Percentiles rank a stretch among this genome's conserved stretches.
Conservation (phyloP, 441 rosid genomes). For the Populus tomentosa region DNA sequence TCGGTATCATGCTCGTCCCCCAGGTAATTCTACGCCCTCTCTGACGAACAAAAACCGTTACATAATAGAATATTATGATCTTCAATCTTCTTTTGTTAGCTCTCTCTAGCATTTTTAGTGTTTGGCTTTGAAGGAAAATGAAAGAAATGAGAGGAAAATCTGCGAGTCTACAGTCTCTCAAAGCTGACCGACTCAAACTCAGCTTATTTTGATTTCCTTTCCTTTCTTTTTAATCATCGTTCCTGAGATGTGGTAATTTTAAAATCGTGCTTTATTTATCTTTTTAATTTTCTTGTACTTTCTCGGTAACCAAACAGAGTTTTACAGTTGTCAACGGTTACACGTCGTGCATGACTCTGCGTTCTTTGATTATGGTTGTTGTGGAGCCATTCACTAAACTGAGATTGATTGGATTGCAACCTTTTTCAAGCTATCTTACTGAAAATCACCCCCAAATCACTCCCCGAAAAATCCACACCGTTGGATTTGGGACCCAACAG, state of each 20-base stretch:
- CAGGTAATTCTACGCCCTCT: slow-evolving; percentile 49
- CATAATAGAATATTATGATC: not conserved
- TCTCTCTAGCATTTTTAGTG: not conserved
- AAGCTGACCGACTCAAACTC: not conserved
- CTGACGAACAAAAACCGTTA: not conserved
- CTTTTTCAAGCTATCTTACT: not conserved
- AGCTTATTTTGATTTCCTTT: not conserved
- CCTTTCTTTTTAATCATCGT: not conserved
- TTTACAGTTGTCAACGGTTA: not conserved
- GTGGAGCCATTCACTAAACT: slow-evolving; percentile 2
- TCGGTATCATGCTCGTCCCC: slow-evolving; percentile 94
- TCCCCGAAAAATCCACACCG: not conserved
- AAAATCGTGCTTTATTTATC: not conserved
- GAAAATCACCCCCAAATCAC: not conserved
- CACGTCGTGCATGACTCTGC: not conserved
- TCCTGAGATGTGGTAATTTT: not conserved
- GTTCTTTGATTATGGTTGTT: slow-evolving; percentile 6
- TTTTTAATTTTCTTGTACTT: not conserved
- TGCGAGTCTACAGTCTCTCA: not conserved
- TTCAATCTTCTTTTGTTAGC: not conserved
- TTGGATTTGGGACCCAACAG: not conserved
- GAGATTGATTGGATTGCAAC: slow-evolving; percentile 2
- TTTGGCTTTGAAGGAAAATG: slow-evolving; percentile 16
- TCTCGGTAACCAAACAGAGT: slow-evolving; percentile 18
- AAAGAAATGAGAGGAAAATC: not conserved